These are phyloP conservation scores for Lipomyces kockii DNA, from an alignment of 805 yeast genomes.

Conservation along the genomic window DNA sequence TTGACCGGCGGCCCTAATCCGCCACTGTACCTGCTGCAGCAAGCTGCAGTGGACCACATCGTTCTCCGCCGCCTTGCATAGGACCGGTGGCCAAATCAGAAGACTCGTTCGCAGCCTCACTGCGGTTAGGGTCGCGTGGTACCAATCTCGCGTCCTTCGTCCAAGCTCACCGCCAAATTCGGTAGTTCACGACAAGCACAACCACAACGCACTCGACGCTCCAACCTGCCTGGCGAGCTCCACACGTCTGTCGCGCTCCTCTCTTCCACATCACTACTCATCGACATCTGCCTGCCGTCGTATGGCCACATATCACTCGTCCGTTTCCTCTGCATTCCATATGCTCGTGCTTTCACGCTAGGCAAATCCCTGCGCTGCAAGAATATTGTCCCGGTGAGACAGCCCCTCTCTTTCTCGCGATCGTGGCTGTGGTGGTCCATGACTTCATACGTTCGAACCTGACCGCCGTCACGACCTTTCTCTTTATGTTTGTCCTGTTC, in stretches of 20 bases:
- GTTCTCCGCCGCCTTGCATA: background rate
- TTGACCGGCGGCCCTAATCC: background rate
- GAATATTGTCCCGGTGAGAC: slow-evolving; percentile 6
- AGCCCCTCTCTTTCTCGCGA: background rate
- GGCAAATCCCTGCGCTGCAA: background rate
- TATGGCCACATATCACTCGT: background rate
- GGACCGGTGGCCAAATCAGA: background rate
- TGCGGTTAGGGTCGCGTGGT: background rate
- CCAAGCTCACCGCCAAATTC: background rate
- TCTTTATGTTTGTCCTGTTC: background rate
- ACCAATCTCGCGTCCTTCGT: background rate
- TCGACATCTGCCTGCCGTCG: background rate
- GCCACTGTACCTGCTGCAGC: background rate
- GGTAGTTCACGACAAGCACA: background rate
- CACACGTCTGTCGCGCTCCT: background rate
- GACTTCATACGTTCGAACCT: background rate
- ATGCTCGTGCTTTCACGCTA: background rate
- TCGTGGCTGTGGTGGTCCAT: background rate
- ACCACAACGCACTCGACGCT: background rate
- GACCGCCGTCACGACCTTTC: background rate
- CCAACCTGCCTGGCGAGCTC: background rate
- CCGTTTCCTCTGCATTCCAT: background rate
- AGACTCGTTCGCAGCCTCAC: background rate
- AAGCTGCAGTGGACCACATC: too few relatives aligned
- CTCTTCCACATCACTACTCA: background rate